phyloP scores from a whole-genome alignment of 495 filamentous ascomycete species.

The Rusavskia elegans region DNA sequence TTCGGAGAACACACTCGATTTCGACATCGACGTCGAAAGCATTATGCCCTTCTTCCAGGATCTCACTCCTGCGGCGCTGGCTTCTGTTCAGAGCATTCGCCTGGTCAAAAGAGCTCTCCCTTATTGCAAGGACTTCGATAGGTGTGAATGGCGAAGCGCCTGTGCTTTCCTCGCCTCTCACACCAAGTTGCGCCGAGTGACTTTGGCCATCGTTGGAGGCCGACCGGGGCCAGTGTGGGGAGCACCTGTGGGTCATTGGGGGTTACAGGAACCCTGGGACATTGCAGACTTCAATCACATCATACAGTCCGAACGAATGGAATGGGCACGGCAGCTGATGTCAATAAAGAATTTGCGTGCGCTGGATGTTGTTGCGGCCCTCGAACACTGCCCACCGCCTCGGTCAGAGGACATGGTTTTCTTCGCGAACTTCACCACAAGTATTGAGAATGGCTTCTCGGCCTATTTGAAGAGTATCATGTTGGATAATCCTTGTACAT shows the following conservation, averaged over 20 bases:
- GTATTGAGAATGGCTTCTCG: no score
- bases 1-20: constrained; percentile 31
- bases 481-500: no score
- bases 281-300: constrained; percentile 23
- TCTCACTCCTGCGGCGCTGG: constrained; percentile 26
- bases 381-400: no score
- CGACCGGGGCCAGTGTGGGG: no score
- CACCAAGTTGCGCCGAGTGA: no score
- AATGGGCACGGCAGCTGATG: constrained; percentile 32
- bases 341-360: constrained; percentile 23
- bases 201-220: no score
- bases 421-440: no score
- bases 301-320: constrained; percentile 23
- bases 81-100: constrained; percentile 24
- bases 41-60: constrained; percentile 39
- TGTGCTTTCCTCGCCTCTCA: constrained; percentile 21
- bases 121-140: constrained; percentile 32
- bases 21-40: constrained; percentile 35
- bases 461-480: no score
- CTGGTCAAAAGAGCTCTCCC: constrained; percentile 32
- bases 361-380: constrained; percentile 22
- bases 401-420: no score
- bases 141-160: constrained; percentile 31
- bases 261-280: no score
- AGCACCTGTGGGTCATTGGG: no score